A percentile compares a stretch with the other conserved stretches of the same genome.
Evolutionary conservation across 208 protist genomes (phyloP).

Genomic region (Crithidia fasciculata): DNA sequence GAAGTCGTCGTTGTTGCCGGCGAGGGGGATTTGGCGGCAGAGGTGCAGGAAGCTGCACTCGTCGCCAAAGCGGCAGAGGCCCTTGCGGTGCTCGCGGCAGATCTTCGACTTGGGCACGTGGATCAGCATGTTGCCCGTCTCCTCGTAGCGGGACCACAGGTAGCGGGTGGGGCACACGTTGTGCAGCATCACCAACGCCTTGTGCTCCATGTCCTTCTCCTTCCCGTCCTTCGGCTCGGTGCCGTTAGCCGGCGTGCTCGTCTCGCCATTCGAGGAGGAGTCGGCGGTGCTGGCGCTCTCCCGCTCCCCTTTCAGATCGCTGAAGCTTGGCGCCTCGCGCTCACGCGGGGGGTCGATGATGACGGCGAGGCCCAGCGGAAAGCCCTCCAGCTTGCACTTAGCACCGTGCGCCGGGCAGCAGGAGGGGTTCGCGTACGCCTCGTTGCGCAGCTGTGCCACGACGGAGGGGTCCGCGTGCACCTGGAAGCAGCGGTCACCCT

Average conservation of each 20-base stretch:
- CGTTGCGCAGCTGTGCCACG: slow-evolving; percentile 59
- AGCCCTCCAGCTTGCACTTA: slow-evolving; percentile 66
- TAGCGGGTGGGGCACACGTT: slow-evolving; percentile 73
- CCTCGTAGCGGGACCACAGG: slow-evolving; percentile 69
- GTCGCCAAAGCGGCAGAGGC: slow-evolving; percentile 85
- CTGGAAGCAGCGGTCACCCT: slow-evolving; percentile 75
- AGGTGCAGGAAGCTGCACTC: slow-evolving; percentile 89
- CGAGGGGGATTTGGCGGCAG: slow-evolving; percentile 61
- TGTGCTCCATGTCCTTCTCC: slow-evolving; percentile 24
- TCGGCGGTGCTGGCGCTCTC: slow-evolving; percentile 22
- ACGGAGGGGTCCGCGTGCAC: slow-evolving; percentile 77
- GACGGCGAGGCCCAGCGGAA: slow-evolving; percentile 72
- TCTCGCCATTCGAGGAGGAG: slow-evolving; percentile 24
- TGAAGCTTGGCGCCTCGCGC: slow-evolving; percentile 2
- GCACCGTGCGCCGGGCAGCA: slow-evolving; percentile 84
- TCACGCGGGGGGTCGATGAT: slow-evolving; percentile 52
- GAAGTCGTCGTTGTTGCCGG: slow-evolving; percentile 35
- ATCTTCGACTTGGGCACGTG: slow-evolving; percentile 55
- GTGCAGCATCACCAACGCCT: slow-evolving; percentile 53
- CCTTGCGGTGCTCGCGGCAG: slow-evolving; percentile 80
- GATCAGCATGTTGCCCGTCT: slow-evolving; percentile 56
- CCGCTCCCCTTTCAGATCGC: slow-evolving; percentile 16
- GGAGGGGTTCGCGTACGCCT: slow-evolving; percentile 61
- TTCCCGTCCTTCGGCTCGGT: slow-evolving; percentile 3
- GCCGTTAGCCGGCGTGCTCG: slow-evolving; percentile 14